Base-by-base conservation (phyloP, 129 eudicot genomes). In the Rutidosis leptorrhynchoides region DNA sequence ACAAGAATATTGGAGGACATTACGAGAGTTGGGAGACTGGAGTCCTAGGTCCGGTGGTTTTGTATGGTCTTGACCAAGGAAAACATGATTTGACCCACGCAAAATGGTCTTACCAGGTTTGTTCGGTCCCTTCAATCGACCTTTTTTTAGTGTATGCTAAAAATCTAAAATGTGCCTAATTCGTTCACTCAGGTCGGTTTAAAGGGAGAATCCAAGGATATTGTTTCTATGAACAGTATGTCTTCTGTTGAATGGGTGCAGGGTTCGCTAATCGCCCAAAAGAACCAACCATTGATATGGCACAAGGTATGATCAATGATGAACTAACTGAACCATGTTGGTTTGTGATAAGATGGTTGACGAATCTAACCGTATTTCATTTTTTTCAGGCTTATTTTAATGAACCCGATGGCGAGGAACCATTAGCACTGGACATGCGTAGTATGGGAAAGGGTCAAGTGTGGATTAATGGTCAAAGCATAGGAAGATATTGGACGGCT, bases 401-500 rank as follows among this genome's bases (percentile, higher is more conserved):
- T 77, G 88, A 85, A 68, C 99, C 99, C 24, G 87, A 77, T 58
- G 99, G 96, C 46, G 81, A 82, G 16, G 96, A 84, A 53, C 96
- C 99, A 5, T 68, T 93, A 79, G 96, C 95, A 25, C 68, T 93
- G 69, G 99, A 93, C 82, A 85, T 93, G 96, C 78, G 57, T 32
- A 93, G 95, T 52, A 93, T 93, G 99, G 95, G 96, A 2, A 93
- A 93, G 73, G 99, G 99, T 59, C 89, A 93, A 77, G 87, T 89
- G 22, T 93, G 96, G 96, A 79, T 93, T 60, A 93, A 93, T 73
- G 99, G 99, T 24, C 87, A 88, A 72, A 89, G 96, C 65, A 82
- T 93, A 12, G 99, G 99, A 42, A 79, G 99, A 75, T 93, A 93
- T 46, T 93, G 96, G 99, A 83, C 96, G 3, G 87, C 83, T 7